These are phyloP conservation scores for Aureobasidium sp. DNA, from an alignment of 2,329 filamentous ascomycete species.

Conservation along the genomic window DNA sequence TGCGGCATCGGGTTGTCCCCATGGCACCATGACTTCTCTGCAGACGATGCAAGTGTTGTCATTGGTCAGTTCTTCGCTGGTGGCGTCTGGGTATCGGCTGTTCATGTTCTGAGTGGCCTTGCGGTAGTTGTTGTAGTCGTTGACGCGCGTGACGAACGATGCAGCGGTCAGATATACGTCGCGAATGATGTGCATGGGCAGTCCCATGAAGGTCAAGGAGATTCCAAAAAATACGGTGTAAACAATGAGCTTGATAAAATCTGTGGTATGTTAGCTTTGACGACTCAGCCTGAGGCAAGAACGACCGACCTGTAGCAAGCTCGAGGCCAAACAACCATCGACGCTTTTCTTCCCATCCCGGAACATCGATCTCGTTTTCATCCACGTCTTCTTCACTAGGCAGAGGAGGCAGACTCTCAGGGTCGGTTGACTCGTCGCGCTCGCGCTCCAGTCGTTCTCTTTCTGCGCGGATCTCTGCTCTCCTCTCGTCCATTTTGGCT, in stretches of 20 bases:
- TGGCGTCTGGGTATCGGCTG: conserved; percentile 79
- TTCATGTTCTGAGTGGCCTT: conserved; percentile 94
- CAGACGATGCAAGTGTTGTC: conserved; percentile 98
- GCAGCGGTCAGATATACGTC: conserved; percentile 91
- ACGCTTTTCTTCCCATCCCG: conserved; percentile 93
- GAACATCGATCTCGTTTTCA: conserved; percentile 89
- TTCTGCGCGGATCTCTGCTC: conserved; percentile 53
- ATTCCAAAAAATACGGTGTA: conserved; percentile 92
- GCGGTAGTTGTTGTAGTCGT: conserved; percentile 80
- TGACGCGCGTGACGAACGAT: conserved; percentile 83
- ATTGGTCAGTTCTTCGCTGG: conserved; percentile 68
- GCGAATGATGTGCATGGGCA: conserved; percentile 93
- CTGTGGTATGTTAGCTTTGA: conserved; percentile 36
- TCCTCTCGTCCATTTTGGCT: conserved; percentile 58
- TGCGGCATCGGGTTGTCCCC: conserved; percentile 47
- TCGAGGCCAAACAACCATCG: conserved; percentile 87
- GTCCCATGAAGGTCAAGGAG: conserved; percentile 83
- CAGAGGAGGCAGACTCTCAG: conserved; percentile 32
- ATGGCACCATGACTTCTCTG: conserved; percentile 86
- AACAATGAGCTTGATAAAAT: conserved; percentile 83
- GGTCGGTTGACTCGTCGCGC: conserved; percentile 34
- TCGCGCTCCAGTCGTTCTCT: conserved; percentile 33
- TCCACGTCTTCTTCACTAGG: conserved; percentile 69
- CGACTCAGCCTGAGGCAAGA: background rate
- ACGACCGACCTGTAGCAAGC: conserved; percentile 54